Conservation (phyloP, 2,329 filamentous ascomycete genomes). For the Pseudogymnoascus sp. region DNA sequence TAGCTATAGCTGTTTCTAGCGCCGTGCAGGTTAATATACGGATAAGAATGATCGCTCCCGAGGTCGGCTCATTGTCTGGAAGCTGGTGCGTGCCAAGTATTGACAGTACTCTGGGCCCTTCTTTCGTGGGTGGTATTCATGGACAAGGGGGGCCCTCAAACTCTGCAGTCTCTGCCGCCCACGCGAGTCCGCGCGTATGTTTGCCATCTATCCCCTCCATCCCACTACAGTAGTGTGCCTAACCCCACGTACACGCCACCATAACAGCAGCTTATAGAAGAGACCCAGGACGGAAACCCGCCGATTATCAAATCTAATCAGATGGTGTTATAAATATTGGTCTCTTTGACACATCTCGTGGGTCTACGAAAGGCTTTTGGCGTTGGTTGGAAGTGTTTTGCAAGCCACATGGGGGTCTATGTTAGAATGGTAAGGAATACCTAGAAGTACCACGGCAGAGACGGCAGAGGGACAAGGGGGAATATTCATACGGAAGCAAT, state of each 20-base stretch:
- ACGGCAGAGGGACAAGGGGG: neutral
- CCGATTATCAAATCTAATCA: conserved; percentile 8
- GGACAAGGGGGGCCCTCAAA: neutral
- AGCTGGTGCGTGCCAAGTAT: conserved; percentile 1
- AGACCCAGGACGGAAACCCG: neutral
- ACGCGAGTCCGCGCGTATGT: neutral
- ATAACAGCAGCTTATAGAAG: neutral
- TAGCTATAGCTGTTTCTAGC: conserved; percentile 1
- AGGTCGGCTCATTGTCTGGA: neutral
- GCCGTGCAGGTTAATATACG: neutral
- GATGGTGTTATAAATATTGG: neutral
- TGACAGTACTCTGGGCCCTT: neutral
- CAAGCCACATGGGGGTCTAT: neutral
- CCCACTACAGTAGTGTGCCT: neutral
- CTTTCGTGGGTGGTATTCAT: neutral
- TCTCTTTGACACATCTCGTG: neutral
- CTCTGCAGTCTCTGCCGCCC: neutral
- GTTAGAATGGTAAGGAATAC: neutral
- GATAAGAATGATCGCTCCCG: neutral
- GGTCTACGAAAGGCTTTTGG: neutral
- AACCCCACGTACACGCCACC: conserved; percentile 1
- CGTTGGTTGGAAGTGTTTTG: neutral
- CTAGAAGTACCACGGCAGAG: neutral
- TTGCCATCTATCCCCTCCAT: neutral
- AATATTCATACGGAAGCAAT: neutral